Evolutionary conservation across 768 basidiomycete species (phyloP), one percentile per base, ranked within the genome.

Genomic region (Xanthoconium purpureum): DNA sequence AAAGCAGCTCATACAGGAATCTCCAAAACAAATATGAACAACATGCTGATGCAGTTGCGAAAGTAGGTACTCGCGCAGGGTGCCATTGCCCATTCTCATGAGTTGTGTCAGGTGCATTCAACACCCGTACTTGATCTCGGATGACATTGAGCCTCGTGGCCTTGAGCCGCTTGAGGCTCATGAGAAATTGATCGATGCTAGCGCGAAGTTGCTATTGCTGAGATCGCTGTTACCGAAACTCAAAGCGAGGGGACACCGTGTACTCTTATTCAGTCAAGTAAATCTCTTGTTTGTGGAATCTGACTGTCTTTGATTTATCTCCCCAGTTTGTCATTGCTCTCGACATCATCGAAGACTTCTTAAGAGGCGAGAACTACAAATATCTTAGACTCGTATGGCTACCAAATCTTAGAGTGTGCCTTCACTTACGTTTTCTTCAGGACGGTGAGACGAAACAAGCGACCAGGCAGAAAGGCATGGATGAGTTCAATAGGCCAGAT

Each of bases 381-480:
- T 94, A 79, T 66, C 78, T 94, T 46, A 84, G 93, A 60, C 71
- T 96, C 60, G 91, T 92, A 66, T 50, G 78, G 56, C 38, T 50
- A 38, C 50, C 63, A 47, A 24, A 20, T 57, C 48, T 42, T 14
- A 50, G 17, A 33, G 30, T 35, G 33, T 6, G 20, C 37, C 60
- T 51, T 58, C 18, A 40, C 58, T 61, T 32, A 65, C 35, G 3
- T 30, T 40, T 47, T 55, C 20, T 28, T 2, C 63, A 96, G 90
- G 96, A 98, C 68, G 97, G 97, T 12, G 86, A 83, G 57, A 94
- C 94, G 5, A 89, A 89, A 68, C 86, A 90, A 63, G 77, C 78
- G 5, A 82, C 84, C n/a, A 82, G 97, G 24, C 97, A 99, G 70
- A 92, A 91, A 68, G 86, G 84, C 47, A 97, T 99, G 86, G 97